Evolutionary conservation across 371 early-diverging fungal species (phyloP).

Genomic region (Mucor saturninus): DNA sequence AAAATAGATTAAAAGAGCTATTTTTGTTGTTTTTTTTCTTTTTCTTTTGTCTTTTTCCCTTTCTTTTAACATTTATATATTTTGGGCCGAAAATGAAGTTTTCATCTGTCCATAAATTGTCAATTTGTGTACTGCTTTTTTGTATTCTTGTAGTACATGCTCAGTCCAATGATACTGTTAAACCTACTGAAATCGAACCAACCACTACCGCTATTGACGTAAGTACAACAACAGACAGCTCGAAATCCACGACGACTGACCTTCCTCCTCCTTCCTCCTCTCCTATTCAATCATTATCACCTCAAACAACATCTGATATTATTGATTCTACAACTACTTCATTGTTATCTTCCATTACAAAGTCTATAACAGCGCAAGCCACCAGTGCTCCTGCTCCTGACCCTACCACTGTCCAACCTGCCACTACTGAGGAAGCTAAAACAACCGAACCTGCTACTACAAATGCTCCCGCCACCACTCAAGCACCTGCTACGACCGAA

Average conservation of each 20-base stretch:
- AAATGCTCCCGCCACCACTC: background rate
- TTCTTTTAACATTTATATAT: background rate
- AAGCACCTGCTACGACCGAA: background rate
- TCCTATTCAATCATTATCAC: background rate
- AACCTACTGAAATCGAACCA: background rate
- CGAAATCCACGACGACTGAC: background rate
- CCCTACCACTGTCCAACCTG: background rate
- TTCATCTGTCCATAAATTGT: conserved; percentile 8
- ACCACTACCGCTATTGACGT: conserved; percentile 6
- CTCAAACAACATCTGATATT: background rate
- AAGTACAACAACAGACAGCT: conserved; percentile 10
- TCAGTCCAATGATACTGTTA: conserved; percentile 6
- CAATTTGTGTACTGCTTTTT: conserved; percentile 19
- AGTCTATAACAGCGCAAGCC: background rate
- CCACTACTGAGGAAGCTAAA: background rate
- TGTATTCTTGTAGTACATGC: conserved; percentile 20
- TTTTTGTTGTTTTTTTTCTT: conserved; percentile 5
- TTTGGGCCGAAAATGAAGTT: conserved; percentile 1
- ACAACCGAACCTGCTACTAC: background rate
- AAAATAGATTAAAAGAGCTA: conserved; percentile 15
- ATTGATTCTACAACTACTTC: background rate
- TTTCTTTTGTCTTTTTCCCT: conserved; percentile 1
- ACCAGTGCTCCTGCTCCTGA: conserved; percentile 1
- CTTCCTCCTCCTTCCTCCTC: conserved; percentile 3
- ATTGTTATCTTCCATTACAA: background rate